phyloP scores from a whole-genome alignment of 306 rosid genomes.

The Lathyrus aphaca region DNA sequence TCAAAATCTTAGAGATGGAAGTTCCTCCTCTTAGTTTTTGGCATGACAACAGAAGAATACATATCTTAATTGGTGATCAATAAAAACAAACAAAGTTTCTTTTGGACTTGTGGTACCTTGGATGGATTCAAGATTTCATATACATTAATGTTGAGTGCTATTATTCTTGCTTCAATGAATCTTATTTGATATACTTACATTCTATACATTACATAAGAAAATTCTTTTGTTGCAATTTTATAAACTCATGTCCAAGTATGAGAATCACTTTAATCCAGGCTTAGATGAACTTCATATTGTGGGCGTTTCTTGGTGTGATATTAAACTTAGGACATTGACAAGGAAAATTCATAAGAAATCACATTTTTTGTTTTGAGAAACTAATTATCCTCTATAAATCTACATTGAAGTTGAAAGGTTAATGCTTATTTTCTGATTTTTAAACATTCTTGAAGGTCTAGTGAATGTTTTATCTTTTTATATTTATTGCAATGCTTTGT shows the following conservation, averaged over 20 bases:
- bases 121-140: slow-evolving; percentile 34
- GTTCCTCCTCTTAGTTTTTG: slow-evolving; percentile 29
- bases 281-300: neutral
- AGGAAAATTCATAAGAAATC: too few relatives aligned
- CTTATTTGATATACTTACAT: neutral
- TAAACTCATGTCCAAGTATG: neutral
- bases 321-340: too few relatives aligned
- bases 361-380: too few relatives aligned
- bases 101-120: slow-evolving; percentile 18
- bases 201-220: neutral
- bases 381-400: too few relatives aligned
- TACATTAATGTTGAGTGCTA: neutral
- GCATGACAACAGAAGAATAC: slow-evolving; percentile 21
- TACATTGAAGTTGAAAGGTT: too few relatives aligned
- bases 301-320: neutral
- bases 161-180: slow-evolving; percentile 3
- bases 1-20: slow-evolving; percentile 51
- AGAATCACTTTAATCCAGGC: neutral
- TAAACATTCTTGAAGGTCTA: too few relatives aligned
- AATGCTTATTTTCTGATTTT: too few relatives aligned
- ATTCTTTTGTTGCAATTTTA: neutral
- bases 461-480: too few relatives aligned
- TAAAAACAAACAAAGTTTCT: slow-evolving; percentile 26
- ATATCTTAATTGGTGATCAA: slow-evolving; percentile 29
- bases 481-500: too few relatives aligned